Evolutionary conservation across 2,329 filamentous ascomycete species (phyloP), one percentile per base, ranked within the genome.

Genomic region (Microdochium nivale): DNA sequence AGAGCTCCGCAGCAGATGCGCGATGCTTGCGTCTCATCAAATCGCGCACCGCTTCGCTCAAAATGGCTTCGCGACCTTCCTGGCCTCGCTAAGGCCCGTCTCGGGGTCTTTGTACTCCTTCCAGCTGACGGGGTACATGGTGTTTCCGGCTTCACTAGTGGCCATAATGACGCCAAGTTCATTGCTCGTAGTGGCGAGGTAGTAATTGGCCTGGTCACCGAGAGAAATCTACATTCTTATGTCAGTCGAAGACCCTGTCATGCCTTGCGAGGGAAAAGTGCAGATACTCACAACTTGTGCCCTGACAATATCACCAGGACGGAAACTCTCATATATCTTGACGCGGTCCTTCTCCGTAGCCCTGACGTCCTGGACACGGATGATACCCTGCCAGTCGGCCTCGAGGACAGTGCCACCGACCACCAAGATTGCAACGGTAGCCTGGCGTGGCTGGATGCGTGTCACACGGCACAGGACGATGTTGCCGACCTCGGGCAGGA

Each of bases 331-430:
- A 58, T 89, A 86, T 56, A 97, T 88, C 66, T 87, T 89, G 44
- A 96, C 89, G 60, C 89, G 88, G 66, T 97, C 94, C 72, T 96
- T 96, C 72, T 99, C 94, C 19, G 94, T 96, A 2, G 90, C 90
- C 52, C 94, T 80, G 32, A 99, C 89, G 65, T 99, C 94, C 71
- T 97, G 92, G 56, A 86, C 83, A 19, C 90, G 80, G 54, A 96
- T 90, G 55, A 95, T 73, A 3, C 88, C 90, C 69, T 90, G 86
- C 80, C 91, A 95, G 59, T 90, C 86, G 49, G 89, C 87, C 59
- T 87, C 80, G 55, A 88, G 75, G 40, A 88, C 84, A 11, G 78
- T 79, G 61, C 84, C 77, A 52, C 87, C 83, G 25, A 96, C 86
- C 53, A 92, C 86, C 54, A 96, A 79, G 59, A 97, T 96, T 23